A percentile compares a stretch with the other conserved stretches of the same genome.
Conservation (phyloP, 129 eudicot genomes). For the Chrysanthemum lavandulifolium region DNA sequence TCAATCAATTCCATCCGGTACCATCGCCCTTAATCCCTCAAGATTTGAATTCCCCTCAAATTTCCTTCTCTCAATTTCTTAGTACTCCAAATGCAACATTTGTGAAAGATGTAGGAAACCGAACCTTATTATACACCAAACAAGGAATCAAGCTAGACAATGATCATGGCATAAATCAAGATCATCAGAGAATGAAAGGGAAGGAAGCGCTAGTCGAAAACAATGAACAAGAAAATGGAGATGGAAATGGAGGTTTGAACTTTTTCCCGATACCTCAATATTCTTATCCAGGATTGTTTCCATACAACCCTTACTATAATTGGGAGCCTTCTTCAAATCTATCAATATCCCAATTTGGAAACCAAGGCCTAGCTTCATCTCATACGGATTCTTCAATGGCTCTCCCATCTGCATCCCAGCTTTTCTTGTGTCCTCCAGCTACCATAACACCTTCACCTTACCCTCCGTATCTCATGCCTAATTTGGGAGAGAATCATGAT, state of each 20-base stretch:
- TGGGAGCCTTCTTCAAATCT: slow-evolving; percentile 73
- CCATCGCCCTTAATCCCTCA: slow-evolving; percentile 30
- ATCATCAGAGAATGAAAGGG: slow-evolving; percentile 39
- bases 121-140: slow-evolving; percentile 30
- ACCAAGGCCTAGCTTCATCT: slow-evolving; percentile 41
- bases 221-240: slow-evolving; percentile 38
- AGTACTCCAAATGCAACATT: slow-evolving; percentile 31
- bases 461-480: slow-evolving; percentile 34
- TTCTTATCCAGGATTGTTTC: slow-evolving; percentile 42
- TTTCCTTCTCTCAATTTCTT: slow-evolving; percentile 46
- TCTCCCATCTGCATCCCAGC: slow-evolving; percentile 48
- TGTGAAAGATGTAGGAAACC: slow-evolving; percentile 44
- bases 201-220: slow-evolving; percentile 39
- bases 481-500: slow-evolving; percentile 38
- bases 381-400: slow-evolving; percentile 40
- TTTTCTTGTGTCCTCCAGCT: slow-evolving; percentile 48
- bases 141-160: slow-evolving; percentile 39
- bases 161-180: slow-evolving; percentile 26
- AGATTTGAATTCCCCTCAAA: slow-evolving; percentile 38
- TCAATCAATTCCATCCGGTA: slow-evolving; percentile 40
- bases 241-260: slow-evolving; percentile 57
- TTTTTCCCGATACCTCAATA: slow-evolving; percentile 58
- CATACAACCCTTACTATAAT: slow-evolving; percentile 49
- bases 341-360: slow-evolving; percentile 67
- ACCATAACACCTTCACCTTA: slow-evolving; percentile 38